Conservation (phyloP, 2,329 filamentous ascomycete species). For the Onygenales sp. region DNA sequence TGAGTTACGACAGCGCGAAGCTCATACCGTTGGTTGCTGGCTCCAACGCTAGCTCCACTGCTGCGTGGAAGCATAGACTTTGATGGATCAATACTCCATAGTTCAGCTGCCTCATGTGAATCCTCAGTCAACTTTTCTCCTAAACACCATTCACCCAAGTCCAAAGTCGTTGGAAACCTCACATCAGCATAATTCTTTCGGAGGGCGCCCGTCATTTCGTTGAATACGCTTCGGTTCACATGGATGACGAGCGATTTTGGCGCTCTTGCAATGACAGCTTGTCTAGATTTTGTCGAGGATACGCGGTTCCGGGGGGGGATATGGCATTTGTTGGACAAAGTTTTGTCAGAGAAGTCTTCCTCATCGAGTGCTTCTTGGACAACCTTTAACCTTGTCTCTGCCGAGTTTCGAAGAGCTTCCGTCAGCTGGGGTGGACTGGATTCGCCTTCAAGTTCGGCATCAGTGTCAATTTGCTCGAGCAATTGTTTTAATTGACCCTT, state of each 20-base stretch:
- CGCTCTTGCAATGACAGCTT: slow-evolving; percentile 73
- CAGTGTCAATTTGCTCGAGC: slow-evolving; percentile 35
- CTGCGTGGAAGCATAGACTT: slow-evolving; percentile 63
- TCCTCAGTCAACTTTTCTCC: slow-evolving; percentile 41
- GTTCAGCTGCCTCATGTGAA: slow-evolving; percentile 43
- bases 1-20: slow-evolving; percentile 80
- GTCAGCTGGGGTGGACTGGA: slow-evolving; percentile 19
- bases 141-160: slow-evolving; percentile 78
- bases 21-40: slow-evolving; percentile 50
- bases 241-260: slow-evolving; percentile 77
- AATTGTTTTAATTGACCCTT: slow-evolving; percentile 44
- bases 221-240: slow-evolving; percentile 84
- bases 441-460: slow-evolving; percentile 16
- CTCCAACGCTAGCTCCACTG: slow-evolving; percentile 45
- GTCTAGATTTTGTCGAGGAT: slow-evolving; percentile 75
- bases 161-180: slow-evolving; percentile 61
- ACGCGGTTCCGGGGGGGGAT: slow-evolving; percentile 60
- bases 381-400: slow-evolving; percentile 48
- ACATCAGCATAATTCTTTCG: slow-evolving; percentile 78
- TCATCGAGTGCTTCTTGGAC: slow-evolving; percentile 65
- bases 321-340: slow-evolving; percentile 53
- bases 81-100: slow-evolving; percentile 60
- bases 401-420: slow-evolving; percentile 31
- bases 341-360: slow-evolving; percentile 68
- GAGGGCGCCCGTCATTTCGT: slow-evolving; percentile 68